phyloP scores from a whole-genome alignment of 2,329 filamentous ascomycete species.

The Paecilomyces sp. region DNA sequence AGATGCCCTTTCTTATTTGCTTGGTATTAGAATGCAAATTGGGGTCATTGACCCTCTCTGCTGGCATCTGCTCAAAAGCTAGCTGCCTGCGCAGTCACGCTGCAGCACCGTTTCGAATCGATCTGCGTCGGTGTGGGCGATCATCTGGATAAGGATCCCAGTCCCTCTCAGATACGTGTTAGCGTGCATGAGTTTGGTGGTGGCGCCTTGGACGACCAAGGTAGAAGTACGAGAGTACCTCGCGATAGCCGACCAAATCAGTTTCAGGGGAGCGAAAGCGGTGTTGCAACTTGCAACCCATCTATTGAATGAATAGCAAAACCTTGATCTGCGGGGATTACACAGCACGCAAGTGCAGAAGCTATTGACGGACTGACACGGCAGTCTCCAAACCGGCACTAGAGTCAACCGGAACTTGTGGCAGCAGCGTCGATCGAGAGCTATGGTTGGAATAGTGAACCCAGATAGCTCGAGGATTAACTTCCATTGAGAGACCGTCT shows the following conservation, averaged over 20 bases:
- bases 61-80: background rate
- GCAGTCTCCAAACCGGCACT: background rate
- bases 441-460: background rate
- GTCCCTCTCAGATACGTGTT: background rate
- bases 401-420: background rate
- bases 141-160: background rate
- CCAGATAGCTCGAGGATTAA: background rate
- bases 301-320: background rate
- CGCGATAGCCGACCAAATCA: background rate
- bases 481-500: background rate
- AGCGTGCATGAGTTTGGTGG: background rate
- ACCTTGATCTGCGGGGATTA: conserved; percentile 1
- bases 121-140: background rate
- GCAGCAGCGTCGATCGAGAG: background rate
- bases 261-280: background rate
- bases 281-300: background rate
- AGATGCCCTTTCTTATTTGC: background rate
- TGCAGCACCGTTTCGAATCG: background rate
- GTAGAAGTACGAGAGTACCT: background rate
- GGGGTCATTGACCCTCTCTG: background rate
- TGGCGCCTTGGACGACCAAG: background rate
- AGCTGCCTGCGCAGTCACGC: background rate
- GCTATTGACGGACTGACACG: background rate
- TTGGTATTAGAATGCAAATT: background rate
- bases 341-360: background rate